phyloP scores from a whole-genome alignment of 352 stramenopile species.

The Phytophthora niederhauseri region DNA sequence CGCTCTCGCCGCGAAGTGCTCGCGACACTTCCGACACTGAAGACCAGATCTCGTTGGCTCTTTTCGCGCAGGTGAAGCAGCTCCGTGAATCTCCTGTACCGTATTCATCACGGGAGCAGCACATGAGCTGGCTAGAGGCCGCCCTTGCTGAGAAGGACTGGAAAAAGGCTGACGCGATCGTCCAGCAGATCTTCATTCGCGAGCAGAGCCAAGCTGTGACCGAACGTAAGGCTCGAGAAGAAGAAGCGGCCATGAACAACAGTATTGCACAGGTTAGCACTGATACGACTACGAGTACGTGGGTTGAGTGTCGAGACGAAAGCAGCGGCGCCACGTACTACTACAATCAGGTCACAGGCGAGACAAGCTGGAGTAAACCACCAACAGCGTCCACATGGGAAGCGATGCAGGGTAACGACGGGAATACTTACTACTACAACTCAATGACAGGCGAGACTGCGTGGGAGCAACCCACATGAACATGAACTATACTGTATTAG shows the following conservation, averaged over 20 bases:
- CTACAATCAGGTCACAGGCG: slow-evolving; percentile 45
- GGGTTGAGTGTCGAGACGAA: slow-evolving; percentile 41
- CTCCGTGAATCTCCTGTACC: slow-evolving; percentile 52
- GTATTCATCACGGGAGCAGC: slow-evolving; percentile 59
- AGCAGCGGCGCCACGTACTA: slow-evolving; percentile 48
- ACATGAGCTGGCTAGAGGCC: slow-evolving; percentile 76
- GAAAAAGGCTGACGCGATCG: slow-evolving; percentile 68
- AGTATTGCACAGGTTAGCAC: not conserved
- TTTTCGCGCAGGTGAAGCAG: slow-evolving; percentile 57
- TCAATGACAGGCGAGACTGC: slow-evolving; percentile 40
- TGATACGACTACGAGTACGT: slow-evolving; percentile 9
- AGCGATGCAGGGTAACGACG: slow-evolving; percentile 29
- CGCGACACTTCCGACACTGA: slow-evolving; percentile 49
- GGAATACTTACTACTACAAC: slow-evolving; percentile 54
- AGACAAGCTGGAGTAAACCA: slow-evolving; percentile 50
- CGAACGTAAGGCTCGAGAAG: slow-evolving; percentile 23
- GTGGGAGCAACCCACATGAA: slow-evolving; percentile 28
- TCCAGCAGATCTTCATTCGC: slow-evolving; percentile 74
- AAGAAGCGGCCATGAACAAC: slow-evolving; percentile 6
- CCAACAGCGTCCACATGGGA: slow-evolving; percentile 20
- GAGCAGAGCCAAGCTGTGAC: slow-evolving; percentile 56
- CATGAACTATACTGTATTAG: slow-evolving; percentile 31
- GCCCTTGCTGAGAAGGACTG: slow-evolving; percentile 67
- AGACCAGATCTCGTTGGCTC: slow-evolving; percentile 66
- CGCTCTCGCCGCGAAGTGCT: slow-evolving; percentile 74